Evolutionary conservation across 2,329 filamentous ascomycete genomes (phyloP).

Genomic region (Fusarium solani-melongenae): DNA sequence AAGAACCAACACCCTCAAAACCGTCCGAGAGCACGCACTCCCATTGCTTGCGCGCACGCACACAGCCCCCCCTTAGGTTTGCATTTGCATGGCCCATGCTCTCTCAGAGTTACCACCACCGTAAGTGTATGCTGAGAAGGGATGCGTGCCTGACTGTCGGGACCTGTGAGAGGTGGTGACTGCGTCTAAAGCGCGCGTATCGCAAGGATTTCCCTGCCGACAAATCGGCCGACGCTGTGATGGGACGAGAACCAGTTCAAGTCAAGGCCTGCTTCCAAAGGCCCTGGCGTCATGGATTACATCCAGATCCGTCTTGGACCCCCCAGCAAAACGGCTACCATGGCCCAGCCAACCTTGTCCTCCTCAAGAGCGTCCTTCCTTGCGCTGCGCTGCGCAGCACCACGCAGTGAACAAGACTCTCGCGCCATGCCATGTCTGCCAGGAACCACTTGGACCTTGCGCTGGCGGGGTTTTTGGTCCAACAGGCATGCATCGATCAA

Average conservation of each 20-base stretch:
- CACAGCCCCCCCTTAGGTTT: slow-evolving; percentile 27
- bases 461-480: background rate
- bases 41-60: slow-evolving; percentile 23
- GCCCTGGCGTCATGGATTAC: background rate
- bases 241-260: slow-evolving; percentile 1
- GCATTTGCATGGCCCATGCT: slow-evolving; percentile 27
- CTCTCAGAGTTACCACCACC: slow-evolving; percentile 7
- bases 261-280: background rate
- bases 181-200: slow-evolving; percentile 2
- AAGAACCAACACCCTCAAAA: slow-evolving; percentile 32
- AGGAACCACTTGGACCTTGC: slow-evolving; percentile 8
- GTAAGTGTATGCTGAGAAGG: slow-evolving; percentile 2
- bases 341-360: background rate
- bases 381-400: background rate
- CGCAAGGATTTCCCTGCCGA: slow-evolving; percentile 3
- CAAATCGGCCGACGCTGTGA: slow-evolving; percentile 1
- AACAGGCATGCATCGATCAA: slow-evolving; percentile 10
- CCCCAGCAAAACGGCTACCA: background rate
- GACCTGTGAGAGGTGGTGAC: background rate
- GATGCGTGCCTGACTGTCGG: background rate
- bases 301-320: slow-evolving; percentile 2
- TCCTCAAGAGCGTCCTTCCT: background rate
- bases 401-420: background rate
- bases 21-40: slow-evolving; percentile 8
- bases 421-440: background rate